These are phyloP conservation scores for Cyclanthera cordifolia DNA, from an alignment of 306 rosid genomes.

Conservation along the genomic window DNA sequence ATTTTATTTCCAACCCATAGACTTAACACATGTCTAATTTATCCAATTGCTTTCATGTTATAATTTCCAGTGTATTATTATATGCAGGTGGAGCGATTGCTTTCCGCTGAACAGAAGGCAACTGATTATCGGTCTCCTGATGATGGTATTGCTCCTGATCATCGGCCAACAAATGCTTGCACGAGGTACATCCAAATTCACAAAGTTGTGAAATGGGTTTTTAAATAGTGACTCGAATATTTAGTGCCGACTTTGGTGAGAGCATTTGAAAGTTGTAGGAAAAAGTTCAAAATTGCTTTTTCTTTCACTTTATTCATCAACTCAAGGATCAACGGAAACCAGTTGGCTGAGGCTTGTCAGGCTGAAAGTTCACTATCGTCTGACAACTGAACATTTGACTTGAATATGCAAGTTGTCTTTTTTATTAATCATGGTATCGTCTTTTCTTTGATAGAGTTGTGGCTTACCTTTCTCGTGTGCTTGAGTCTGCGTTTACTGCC, in stretches of 20 bases:
- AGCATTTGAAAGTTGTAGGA: constrained; percentile 2
- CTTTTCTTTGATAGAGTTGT: constrained; percentile 59
- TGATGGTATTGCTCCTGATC: constrained; percentile 92
- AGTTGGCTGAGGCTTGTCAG: neutral
- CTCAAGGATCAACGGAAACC: neutral
- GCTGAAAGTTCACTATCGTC: neutral
- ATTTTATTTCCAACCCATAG: neutral
- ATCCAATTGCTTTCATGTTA: too few relatives aligned
- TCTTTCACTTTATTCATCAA: constrained; percentile 5
- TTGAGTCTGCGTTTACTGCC: constrained; percentile 91
- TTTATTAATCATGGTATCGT: constrained; percentile 18
- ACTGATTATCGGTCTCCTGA: constrained; percentile 84
- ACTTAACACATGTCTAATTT: too few relatives aligned
- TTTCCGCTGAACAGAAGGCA: constrained; percentile 92
- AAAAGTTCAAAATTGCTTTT: neutral
- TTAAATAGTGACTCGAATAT: neutral
- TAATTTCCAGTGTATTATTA: constrained; percentile 16
- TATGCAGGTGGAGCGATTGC: constrained; percentile 83
- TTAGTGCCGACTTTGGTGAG: neutral
- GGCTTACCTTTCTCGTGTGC: constrained; percentile 93
- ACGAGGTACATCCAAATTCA: constrained; percentile 44
- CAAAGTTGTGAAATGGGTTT: constrained; percentile 1
- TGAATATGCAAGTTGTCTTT: neutral
- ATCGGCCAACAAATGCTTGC: constrained; percentile 92
- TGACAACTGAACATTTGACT: neutral